phyloP scores from a whole-genome alignment of 805 yeast species.

The Myxozyma kluyveri region DNA sequence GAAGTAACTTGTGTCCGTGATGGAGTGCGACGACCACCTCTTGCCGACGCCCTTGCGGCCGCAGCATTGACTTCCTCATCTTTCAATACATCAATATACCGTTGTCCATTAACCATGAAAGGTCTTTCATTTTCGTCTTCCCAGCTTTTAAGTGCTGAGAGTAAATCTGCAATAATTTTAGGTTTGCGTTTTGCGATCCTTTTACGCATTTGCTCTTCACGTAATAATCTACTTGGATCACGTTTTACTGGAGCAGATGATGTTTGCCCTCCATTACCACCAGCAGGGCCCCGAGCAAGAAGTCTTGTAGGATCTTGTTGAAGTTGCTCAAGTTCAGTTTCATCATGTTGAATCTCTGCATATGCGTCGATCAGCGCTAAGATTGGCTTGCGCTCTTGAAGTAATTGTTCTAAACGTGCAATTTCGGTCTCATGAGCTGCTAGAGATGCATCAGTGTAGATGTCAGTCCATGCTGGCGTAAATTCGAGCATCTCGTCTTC shows the following conservation, averaged over 20 bases:
- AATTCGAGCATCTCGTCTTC: slow-evolving; percentile 51
- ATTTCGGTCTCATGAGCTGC: slow-evolving; percentile 65
- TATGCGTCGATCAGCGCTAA: slow-evolving; percentile 56
- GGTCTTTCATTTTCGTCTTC: slow-evolving; percentile 39
- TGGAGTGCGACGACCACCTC: slow-evolving; percentile 20
- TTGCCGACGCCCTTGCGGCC: slow-evolving; percentile 3
- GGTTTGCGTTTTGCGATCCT: slow-evolving; percentile 69
- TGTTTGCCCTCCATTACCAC: not conserved
- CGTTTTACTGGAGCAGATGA: slow-evolving; percentile 16
- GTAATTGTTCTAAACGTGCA: slow-evolving; percentile 48
- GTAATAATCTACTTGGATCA: slow-evolving; percentile 65
- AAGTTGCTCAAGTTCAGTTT: slow-evolving; percentile 60
- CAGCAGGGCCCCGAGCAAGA: slow-evolving; percentile 52
- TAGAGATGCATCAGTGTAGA: slow-evolving; percentile 59
- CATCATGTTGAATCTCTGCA: slow-evolving; percentile 57
- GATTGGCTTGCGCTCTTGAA: slow-evolving; percentile 52
- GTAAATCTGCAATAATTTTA: slow-evolving; percentile 52
- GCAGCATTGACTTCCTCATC: slow-evolving; percentile 30
- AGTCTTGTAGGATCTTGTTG: slow-evolving; percentile 78
- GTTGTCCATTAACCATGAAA: slow-evolving; percentile 48
- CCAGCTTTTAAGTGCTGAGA: slow-evolving; percentile 48
- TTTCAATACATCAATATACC: slow-evolving; percentile 44
- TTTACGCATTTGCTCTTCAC: slow-evolving; percentile 76
- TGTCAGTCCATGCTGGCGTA: slow-evolving; percentile 44
- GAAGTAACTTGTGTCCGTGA: slow-evolving; percentile 4